Evolutionary conservation across 2,329 filamentous ascomycete species (phyloP), one percentile per base, ranked within the genome.

Genomic region (Alternaria angustiovoidea): DNA sequence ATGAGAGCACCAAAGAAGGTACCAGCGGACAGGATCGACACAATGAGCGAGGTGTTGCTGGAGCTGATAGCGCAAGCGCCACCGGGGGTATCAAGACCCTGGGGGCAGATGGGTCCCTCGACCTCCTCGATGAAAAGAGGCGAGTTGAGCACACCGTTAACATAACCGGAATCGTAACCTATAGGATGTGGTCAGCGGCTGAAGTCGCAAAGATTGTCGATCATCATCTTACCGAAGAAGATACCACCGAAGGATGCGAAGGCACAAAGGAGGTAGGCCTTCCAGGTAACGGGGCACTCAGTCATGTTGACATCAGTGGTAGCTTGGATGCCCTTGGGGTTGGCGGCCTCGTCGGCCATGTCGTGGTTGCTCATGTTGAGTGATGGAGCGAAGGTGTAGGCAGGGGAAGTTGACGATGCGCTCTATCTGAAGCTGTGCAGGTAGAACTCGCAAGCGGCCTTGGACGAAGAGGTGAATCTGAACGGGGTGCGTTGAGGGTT

Each of bases 1-100:
- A 89, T 76, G 24, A 95, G 83, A 22, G 92, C 85, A 51, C 92
- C 93, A 55, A 92, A 81, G 68, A 92, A 89, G 18, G 92, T 95
- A 42, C 93, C 92, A 22, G 89, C 90, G 60, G 91, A 95, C 42
- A 96, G 84, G 64, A 96, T 94, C 12, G 91, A 90, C 47, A 94
- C 91, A 57, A 94, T 90, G 64, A 91, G 82, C 30, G 91, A 89
- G 42, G 76, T 93, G 90, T 83, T 9, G n/a, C 20, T 54, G 54
- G 63, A 41, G 67, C 57, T 47, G 22, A 28, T 43, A 18, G 12
- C 28, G 24, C 18, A 16, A 12, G 7, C 22, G 28, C 18, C 12
- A 14, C 0, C 5, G 2, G 46, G 5, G 11, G 12, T 49, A 12
- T 20, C 1, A 8, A 38, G n/a, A 18, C 26, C 12, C 22, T 42